Evolutionary conservation across 805 yeast genomes (phyloP), one percentile per base, ranked within the genome.

Genomic region (Candida loeiensis): DNA sequence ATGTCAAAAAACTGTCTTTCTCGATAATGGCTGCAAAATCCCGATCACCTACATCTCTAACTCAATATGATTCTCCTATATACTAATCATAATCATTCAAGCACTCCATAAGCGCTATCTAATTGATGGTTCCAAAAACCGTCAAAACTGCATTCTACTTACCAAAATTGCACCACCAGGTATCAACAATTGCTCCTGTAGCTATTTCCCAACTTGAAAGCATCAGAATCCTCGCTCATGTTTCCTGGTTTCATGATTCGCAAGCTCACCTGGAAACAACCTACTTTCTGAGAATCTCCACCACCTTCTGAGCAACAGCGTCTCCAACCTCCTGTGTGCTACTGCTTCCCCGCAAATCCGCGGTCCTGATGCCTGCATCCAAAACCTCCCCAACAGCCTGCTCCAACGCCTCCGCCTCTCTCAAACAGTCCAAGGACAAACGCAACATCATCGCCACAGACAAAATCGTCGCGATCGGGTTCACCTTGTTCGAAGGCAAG

Each of bases 371-470:
- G 49, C 95, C 95, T 24, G 74, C 52, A 57, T 89, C 96, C 45
- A 93, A 71, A 27, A 88, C 96, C 46, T 69, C 71, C 46, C 78
- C 78, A 21, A 93, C 98, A 14, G 98, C 98, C 54, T 74, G 67
- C 69, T 91, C 98, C 53, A 93, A 71, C 13, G 89, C 93, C 45
- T 76, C 80, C 49, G 96, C 98, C 64, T 88, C 96, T 48, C 82
- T 79, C 44, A 76, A 77, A 57, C 88, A 67, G 60, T 87, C 82
- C 61, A 93, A 77, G 14, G 97, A 89, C 48, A 93, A 77, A 56
- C 91, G 80, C 68, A 93, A 77, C 98, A 93, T 93, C 95, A 93
- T 85, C 22, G 98, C 98, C 9, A 87, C 95, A 18, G 97, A 89
- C 56, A 93, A 76, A 53, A 91, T 90, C 17, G 97, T 87, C 38